Base-by-base conservation (phyloP, 2,329 filamentous ascomycete species). In the Tolypocladium nubicola region DNA sequence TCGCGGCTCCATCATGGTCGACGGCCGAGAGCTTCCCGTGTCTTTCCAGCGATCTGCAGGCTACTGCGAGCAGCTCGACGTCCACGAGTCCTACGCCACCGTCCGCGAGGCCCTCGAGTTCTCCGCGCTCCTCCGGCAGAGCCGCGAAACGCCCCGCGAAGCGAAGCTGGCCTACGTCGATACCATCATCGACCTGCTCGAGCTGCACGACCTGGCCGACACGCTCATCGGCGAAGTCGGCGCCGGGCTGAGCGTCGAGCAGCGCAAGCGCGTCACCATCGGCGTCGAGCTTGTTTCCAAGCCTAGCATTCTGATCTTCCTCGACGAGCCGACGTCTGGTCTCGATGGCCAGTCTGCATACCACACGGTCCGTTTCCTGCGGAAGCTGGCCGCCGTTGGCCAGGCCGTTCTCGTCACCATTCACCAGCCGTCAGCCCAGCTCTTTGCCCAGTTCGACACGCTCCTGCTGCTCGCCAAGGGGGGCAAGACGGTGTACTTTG, bases 31-130 rank as follows among this genome's bases (percentile, higher is more conserved):
- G 13, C 79, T 88, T 6, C 87, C 89, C 37, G 78, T 83, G 2
- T 88, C 86, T 0, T 92, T 92, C 76, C 88, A 91, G 65, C 82
- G 88, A 16, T 89, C 88, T 62, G 88, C 87, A 0, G 89, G 88
- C 38, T 92, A 92, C 65, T 88, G 87, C 58, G 87, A 92, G 67
- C 89, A 94, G 68, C 85, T 91, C 60, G 89, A 94, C 72, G 78
- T 93, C 1, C 89, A 93, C 66, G 79, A 90, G 57, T 76, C 83
- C 1, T 88, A 82, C 0, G 80, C 85, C 1, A 93, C 89, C 0
- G 88, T 92, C 4, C 81, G 88, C 19, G 89, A 93, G 68, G 87
- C 88, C 1, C 76, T 93, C 5, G 80, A 82, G 57, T 92, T 93
- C 67, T 88, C 84, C 54, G 89, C 89, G 4, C 71, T 89, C 1